Conservation (phyloP, 208 protist genomes). For the Acanthamoeba royreba region DNA sequence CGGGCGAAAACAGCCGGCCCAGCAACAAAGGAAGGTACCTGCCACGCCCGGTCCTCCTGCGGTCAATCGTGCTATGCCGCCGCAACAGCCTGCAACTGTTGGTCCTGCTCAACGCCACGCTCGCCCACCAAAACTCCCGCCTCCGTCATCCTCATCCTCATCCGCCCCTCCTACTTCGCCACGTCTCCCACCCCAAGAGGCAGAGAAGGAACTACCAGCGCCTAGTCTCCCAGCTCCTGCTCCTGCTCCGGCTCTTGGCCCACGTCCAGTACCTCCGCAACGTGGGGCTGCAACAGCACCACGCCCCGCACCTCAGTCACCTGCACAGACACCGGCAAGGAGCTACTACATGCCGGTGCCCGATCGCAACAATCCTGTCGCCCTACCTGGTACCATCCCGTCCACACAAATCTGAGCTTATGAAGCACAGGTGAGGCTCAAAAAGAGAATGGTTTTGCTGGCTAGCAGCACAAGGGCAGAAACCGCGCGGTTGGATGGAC, state of each 20-base stretch:
- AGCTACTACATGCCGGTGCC: slow-evolving; percentile 43
- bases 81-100: background rate
- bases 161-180: no score
- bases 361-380: background rate
- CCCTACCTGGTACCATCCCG: background rate
- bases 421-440: no score
- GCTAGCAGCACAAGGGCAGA: background rate
- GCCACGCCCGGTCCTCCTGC: background rate
- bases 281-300: background rate
- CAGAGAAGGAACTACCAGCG: background rate
- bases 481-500: background rate
- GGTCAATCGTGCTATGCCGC: background rate
- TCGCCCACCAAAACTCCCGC: background rate
- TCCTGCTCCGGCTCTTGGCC: background rate
- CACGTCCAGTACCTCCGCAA: background rate
- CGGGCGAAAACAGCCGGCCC: background rate
- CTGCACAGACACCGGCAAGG: background rate
- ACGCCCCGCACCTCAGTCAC: no score
- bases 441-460: no score
- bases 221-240: background rate
- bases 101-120: background rate
- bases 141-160: background rate
- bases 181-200: no score
- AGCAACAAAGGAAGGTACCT: background rate
- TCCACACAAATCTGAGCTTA: no score